These are phyloP conservation scores for Lipomyces kockii DNA, from an alignment of 805 yeast species.

Conservation along the genomic window DNA sequence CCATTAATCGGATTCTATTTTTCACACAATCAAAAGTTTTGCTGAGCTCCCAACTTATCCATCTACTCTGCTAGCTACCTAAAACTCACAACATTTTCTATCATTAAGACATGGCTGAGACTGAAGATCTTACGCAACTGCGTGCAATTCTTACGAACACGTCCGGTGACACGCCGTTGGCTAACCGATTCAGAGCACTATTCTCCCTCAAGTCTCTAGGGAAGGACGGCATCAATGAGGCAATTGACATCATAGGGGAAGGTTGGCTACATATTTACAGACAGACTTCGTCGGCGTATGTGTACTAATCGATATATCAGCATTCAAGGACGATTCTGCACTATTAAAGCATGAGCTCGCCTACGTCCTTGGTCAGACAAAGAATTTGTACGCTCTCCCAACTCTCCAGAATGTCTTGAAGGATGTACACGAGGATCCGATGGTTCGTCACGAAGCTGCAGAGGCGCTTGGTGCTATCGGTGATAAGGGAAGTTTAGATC, in stretches of 20 bases:
- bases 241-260: constrained; percentile 82
- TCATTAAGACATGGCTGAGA: constrained; percentile 18
- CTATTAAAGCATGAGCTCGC: constrained; percentile 97
- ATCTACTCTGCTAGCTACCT: not conserved
- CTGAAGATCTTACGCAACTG: constrained; percentile 21
- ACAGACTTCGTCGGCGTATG: not conserved
- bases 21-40: no score
- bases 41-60: not conserved
- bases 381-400: constrained; percentile 78
- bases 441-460: constrained; percentile 99
- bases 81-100: not conserved
- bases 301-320: constrained; percentile 11
- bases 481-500: constrained; percentile 68
- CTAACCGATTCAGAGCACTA: constrained; percentile 90
- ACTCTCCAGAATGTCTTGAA: constrained; percentile 71
- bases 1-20: no score
- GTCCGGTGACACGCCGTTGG: constrained; percentile 70
- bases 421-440: constrained; percentile 67
- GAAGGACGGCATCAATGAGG: constrained; percentile 65
- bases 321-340: constrained; percentile 78
- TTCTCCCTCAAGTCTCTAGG: constrained; percentile 89
- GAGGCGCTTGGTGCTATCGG: constrained; percentile 98
- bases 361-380: constrained; percentile 94
- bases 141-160: constrained; percentile 28
- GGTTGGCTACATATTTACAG: constrained; percentile 45